Evolutionary conservation across 169 alveolate species (phyloP).

Genomic region (Toxoplasma gondii): DNA sequence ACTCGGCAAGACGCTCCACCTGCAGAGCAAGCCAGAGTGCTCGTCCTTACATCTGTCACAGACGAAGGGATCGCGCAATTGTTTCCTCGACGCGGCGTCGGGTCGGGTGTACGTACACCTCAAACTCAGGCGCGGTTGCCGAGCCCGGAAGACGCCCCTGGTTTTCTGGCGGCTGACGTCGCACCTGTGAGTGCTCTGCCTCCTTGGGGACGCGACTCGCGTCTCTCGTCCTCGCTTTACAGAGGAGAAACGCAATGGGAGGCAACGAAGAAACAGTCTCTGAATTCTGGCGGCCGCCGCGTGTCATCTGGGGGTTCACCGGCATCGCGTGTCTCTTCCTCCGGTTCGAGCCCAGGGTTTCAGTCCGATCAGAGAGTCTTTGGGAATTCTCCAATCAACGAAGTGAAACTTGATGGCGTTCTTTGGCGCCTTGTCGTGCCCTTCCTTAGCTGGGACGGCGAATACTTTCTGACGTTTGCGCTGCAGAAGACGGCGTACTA

Average conservation of each 20-base stretch:
- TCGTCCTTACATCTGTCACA: neutral
- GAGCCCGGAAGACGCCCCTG: neutral
- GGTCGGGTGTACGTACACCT: neutral
- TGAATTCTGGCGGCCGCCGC: too few species aligned
- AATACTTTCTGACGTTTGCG: conserved; percentile 20
- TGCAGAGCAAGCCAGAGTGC: neutral
- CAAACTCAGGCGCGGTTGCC: neutral
- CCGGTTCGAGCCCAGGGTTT: too few species aligned
- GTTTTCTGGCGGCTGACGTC: neutral
- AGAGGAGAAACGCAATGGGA: neutral
- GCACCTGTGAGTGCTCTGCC: neutral
- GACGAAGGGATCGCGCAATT: neutral
- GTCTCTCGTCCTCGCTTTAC: neutral
- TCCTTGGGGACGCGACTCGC: neutral
- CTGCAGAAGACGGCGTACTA: conserved; percentile 16
- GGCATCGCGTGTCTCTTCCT: too few species aligned
- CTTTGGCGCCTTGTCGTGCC: conserved; percentile 26
- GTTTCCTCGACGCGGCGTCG: neutral
- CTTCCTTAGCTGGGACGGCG: conserved; percentile 48
- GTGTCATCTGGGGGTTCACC: too few species aligned
- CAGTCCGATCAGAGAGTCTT: neutral
- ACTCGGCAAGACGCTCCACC: neutral
- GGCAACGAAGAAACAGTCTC: too few species aligned
- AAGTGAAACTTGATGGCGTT: neutral
- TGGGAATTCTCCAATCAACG: neutral